A percentile compares a stretch with the other conserved stretches of the same genome.
Conservation (phyloP, 2,329 filamentous ascomycete species). For the Didymella arachidicola region DNA sequence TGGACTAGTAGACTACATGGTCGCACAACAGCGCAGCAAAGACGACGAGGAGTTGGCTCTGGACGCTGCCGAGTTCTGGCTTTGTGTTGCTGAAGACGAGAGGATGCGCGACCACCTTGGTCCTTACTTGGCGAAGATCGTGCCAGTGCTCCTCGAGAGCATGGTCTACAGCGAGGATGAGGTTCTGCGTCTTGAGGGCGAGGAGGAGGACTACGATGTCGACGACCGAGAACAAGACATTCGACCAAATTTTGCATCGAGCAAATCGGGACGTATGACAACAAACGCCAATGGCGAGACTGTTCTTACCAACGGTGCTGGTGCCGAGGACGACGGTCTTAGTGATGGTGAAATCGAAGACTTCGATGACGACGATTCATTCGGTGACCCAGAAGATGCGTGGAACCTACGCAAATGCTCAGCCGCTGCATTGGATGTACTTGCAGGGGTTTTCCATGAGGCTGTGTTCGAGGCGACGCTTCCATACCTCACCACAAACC, state of each 20-base stretch:
- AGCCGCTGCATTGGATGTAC: conserved; percentile 91
- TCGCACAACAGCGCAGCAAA: conserved; percentile 81
- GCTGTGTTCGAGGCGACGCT: conserved; percentile 91
- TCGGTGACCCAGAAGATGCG: conserved; percentile 80
- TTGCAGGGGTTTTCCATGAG: conserved; percentile 87
- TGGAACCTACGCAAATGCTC: conserved; percentile 99
- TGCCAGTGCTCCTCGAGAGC: conserved; percentile 88
- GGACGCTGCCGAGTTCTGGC: conserved; percentile 97
- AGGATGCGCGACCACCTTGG: conserved; percentile 77
- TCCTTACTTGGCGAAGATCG: conserved; percentile 82
- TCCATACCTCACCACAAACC: conserved; percentile 88
- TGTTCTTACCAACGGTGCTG: conserved; percentile 56
- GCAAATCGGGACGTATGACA: conserved; percentile 66
- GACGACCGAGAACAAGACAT: conserved; percentile 92
- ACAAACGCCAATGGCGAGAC: conserved; percentile 58
- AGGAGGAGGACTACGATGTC: conserved; percentile 82
- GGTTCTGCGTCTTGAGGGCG: conserved; percentile 81
- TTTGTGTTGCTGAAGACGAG: conserved; percentile 88
- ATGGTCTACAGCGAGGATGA: conserved; percentile 98
- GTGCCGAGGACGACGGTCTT: conserved; percentile 65
- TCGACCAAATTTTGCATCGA: conserved; percentile 87
- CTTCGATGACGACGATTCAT: conserved; percentile 73
- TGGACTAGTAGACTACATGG: conserved; percentile 90
- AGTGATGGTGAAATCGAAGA: conserved; percentile 90
- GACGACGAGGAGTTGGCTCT: conserved; percentile 89